Conservation (phyloP, 2,329 filamentous ascomycete genomes). For the Trichocomaceae sp. region DNA sequence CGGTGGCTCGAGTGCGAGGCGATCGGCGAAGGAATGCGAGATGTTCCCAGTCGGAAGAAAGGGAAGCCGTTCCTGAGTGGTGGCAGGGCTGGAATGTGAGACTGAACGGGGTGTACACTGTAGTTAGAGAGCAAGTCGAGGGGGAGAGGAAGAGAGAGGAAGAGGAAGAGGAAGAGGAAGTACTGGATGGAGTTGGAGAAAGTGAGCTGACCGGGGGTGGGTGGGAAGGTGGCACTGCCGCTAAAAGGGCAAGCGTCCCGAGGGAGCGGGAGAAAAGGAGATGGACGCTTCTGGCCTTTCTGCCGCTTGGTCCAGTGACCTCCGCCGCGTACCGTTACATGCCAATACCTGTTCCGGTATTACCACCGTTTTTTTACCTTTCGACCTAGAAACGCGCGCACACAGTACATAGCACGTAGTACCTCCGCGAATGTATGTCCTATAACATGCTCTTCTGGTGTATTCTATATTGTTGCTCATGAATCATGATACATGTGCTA, state of each 20-base stretch:
- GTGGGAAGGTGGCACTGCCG: neutral
- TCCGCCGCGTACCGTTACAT: neutral
- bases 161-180: constrained; percentile 15
- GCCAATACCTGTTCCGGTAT: neutral
- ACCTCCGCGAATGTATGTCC: too few relatives aligned
- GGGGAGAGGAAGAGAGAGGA: constrained; percentile 11
- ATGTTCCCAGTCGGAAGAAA: constrained; percentile 13
- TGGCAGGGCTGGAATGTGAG: constrained; percentile 8
- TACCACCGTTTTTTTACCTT: neutral
- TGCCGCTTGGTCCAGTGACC: neutral
- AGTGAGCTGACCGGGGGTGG: neutral
- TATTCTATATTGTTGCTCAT: too few relatives aligned
- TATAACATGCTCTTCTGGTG: too few relatives aligned
- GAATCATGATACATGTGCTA: too few relatives aligned
- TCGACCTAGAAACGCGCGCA: too few relatives aligned
- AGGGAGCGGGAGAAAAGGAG: constrained; percentile 11
- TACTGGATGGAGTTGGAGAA: neutral
- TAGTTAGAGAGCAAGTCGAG: neutral
- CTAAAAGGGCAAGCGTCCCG: constrained; percentile 8
- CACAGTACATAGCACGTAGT: too few relatives aligned
- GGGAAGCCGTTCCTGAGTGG: constrained; percentile 8
- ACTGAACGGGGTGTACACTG: neutral
- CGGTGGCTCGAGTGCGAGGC: constrained; percentile 18
- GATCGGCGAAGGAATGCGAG: constrained; percentile 17
- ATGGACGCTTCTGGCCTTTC: constrained; percentile 11